These are phyloP conservation scores for Ogataea trehaloabstinens DNA, from an alignment of 805 yeast genomes.

Conservation along the genomic window DNA sequence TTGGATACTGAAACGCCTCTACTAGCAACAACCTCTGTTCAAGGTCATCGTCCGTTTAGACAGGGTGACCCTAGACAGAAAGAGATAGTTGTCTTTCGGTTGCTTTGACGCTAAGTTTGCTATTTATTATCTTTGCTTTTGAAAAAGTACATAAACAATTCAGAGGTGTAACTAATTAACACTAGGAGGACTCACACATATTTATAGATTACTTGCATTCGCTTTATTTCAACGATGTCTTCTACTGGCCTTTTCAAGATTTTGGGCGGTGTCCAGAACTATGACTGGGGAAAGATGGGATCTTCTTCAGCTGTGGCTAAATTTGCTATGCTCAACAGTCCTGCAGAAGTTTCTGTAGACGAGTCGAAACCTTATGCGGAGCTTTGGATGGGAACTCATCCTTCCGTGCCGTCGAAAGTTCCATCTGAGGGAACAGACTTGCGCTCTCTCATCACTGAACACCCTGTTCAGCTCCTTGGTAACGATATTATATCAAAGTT, in stretches of 20 bases:
- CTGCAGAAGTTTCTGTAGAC: conserved; percentile 53
- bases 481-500: conserved; percentile 58
- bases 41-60: too few species aligned
- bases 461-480: conserved; percentile 64
- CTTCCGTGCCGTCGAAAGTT: conserved; percentile 76
- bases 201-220: neutral
- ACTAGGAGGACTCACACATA: too few species aligned
- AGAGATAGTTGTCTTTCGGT: too few species aligned
- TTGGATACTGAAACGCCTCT: too few species aligned
- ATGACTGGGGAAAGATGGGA: conserved; percentile 67
- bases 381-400: conserved; percentile 99
- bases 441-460: conserved; percentile 59
- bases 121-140: too few species aligned
- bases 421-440: conserved; percentile 52
- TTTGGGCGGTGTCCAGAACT: conserved; percentile 37
- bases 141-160: too few species aligned
- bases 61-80: too few species aligned
- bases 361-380: conserved; percentile 91
- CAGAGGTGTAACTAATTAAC: too few species aligned
- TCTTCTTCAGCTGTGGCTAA: conserved; percentile 83
- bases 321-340: conserved; percentile 72
- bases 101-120: too few species aligned
- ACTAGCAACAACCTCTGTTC: too few species aligned
- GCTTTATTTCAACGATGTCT: neutral
- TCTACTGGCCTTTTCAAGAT: conserved; percentile 25